These are phyloP conservation scores for Auricularia heimuer DNA, from an alignment of 768 basidiomycete species.

Conservation along the genomic window DNA sequence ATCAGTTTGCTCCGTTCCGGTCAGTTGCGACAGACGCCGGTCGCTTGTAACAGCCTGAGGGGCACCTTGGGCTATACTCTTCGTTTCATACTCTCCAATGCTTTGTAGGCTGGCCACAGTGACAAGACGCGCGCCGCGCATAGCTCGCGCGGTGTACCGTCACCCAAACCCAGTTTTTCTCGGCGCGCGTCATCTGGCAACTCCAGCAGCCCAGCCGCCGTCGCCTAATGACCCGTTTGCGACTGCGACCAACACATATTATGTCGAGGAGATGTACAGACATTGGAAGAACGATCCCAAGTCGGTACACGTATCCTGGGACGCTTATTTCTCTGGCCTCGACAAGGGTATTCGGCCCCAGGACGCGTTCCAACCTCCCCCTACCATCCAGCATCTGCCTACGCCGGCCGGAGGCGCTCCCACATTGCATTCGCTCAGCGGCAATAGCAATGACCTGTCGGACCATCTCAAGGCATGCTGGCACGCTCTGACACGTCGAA, in stretches of 20 bases:
- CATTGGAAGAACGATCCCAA: conserved; percentile 84
- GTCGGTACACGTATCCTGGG: conserved; percentile 91
- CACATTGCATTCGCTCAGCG: conserved; percentile 44
- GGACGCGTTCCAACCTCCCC: conserved; percentile 81
- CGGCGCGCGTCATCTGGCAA: conserved; percentile 10
- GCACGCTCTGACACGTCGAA: not conserved
- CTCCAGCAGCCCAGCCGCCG: conserved; percentile 29
- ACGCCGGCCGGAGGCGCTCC: conserved; percentile 73
- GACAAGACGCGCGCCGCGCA: not conserved
- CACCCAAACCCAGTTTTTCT: not conserved
- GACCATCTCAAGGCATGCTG: conserved; percentile 80
- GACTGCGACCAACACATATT: conserved; percentile 90
- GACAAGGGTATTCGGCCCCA: conserved; percentile 74
- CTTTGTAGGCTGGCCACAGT: not conserved
- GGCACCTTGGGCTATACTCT: not conserved
- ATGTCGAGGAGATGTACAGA: conserved; percentile 84
- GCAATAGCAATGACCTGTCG: conserved; percentile 69
- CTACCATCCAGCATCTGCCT: conserved; percentile 48
- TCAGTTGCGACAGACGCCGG: too few species aligned
- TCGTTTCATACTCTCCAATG: not conserved
- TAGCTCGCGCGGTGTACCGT: not conserved
- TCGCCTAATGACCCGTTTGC: conserved; percentile 82
- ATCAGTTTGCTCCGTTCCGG: too few species aligned
- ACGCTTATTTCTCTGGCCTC: conserved; percentile 86
- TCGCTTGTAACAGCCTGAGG: not conserved